These are phyloP conservation scores for Leccinum longicurvipes DNA, from an alignment of 768 basidiomycete species.

Conservation along the genomic window DNA sequence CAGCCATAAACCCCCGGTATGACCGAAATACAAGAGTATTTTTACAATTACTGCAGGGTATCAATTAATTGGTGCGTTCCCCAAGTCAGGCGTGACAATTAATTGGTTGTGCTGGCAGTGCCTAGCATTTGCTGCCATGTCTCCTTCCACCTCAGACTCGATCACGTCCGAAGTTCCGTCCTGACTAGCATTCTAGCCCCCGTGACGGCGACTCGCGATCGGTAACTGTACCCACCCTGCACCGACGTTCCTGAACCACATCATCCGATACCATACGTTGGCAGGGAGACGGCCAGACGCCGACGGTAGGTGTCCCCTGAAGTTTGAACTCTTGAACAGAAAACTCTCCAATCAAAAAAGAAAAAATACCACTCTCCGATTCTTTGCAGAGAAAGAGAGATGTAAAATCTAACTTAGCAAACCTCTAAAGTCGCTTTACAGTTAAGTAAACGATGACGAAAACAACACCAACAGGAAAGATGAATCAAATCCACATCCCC, in stretches of 20 bases:
- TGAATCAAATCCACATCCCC: slow-evolving; percentile 10
- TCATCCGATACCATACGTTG: background rate
- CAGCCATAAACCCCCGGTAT: background rate
- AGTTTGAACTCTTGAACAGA: background rate
- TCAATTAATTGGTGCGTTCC: background rate
- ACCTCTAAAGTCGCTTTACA: no score
- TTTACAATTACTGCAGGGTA: background rate
- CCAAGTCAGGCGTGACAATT: background rate
- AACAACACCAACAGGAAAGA: background rate
- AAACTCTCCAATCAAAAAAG: background rate
- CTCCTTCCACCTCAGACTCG: background rate
- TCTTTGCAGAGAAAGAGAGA: background rate
- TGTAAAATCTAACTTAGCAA: no score
- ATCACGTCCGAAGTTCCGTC: no score
- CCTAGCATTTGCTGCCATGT: background rate
- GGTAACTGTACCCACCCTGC: background rate
- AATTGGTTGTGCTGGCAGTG: background rate
- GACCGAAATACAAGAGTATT: background rate
- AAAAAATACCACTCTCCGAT: background rate
- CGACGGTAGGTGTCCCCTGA: background rate
- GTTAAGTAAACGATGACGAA: background rate
- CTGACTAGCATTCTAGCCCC: background rate
- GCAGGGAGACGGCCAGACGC: background rate
- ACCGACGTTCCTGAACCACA: background rate
- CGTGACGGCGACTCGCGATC: background rate